Evolutionary conservation across 1,284 basidiomycete species (phyloP).

Genomic region (Ceratobasidium sp.): DNA sequence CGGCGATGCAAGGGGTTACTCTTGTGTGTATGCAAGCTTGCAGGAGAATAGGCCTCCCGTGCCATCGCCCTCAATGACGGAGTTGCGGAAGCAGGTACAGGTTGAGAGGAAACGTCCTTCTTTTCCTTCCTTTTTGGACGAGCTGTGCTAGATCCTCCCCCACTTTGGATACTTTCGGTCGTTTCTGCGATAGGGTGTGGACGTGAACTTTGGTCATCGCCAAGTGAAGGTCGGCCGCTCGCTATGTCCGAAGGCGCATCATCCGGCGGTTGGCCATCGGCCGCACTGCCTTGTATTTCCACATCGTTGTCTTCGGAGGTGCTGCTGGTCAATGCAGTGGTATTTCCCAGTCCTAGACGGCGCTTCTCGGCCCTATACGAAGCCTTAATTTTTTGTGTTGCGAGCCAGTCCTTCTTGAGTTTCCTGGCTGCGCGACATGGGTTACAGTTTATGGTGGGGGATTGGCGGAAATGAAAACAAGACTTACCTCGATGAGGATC

Average conservation of each 20-base stretch:
- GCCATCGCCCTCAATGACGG: constrained; percentile 61
- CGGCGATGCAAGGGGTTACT: constrained; percentile 58
- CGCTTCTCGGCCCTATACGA: constrained; percentile 81
- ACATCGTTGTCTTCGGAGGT: constrained; percentile 1
- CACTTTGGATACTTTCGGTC: not conserved
- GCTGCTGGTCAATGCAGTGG: constrained; percentile 24
- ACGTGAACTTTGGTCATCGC: constrained; percentile 30
- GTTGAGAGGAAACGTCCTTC: constrained; percentile 52
- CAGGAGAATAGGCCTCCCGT: constrained; percentile 68
- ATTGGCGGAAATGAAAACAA: constrained; percentile 4
- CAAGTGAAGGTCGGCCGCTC: constrained; percentile 18
- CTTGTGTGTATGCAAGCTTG: constrained; percentile 67
- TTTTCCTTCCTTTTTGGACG: constrained; percentile 42
- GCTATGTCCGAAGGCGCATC: constrained; percentile 44
- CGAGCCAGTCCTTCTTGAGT: constrained; percentile 77
- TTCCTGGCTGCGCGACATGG: constrained; percentile 65
- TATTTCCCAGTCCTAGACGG: constrained; percentile 59
- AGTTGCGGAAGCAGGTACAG: not conserved
- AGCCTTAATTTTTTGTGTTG: constrained; percentile 75
- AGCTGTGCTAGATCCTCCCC: not conserved
- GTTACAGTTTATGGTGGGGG: constrained; percentile 31
- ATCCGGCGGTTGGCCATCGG: constrained; percentile 44
- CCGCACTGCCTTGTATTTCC: not conserved
- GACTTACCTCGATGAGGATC: constrained; percentile 68
- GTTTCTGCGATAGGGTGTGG: constrained; percentile 1